These are phyloP conservation scores for Aotearoamyces nothofagi DNA, from an alignment of 2,329 filamentous ascomycete species.

Conservation along the genomic window DNA sequence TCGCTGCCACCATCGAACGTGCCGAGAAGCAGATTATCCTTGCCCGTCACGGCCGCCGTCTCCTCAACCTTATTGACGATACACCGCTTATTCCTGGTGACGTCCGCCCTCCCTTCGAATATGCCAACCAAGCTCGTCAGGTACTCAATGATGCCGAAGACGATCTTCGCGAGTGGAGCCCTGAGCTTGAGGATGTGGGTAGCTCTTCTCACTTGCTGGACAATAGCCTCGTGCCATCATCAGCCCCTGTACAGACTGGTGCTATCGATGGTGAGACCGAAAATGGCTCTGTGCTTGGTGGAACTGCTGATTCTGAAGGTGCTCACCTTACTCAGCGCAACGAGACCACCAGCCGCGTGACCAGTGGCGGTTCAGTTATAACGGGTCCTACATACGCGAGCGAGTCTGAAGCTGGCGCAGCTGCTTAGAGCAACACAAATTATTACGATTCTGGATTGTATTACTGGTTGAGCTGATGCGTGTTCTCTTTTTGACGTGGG, in stretches of 20 bases:
- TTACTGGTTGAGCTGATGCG: too few species aligned
- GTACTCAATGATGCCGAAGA: constrained; percentile 87
- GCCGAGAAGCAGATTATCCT: constrained; percentile 95
- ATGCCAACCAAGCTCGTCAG: constrained; percentile 56
- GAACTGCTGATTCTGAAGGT: neutral
- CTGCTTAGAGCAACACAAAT: too few species aligned
- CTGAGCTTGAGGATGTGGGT: constrained; percentile 16
- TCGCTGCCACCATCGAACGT: constrained; percentile 83
- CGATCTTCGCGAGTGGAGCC: constrained; percentile 62
- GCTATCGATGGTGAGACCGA: neutral
- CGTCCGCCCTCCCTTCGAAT: constrained; percentile 49
- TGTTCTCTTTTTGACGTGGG: too few species aligned
- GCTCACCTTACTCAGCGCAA: neutral
- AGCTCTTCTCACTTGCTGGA: constrained; percentile 1
- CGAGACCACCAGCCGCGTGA: neutral
- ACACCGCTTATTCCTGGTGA: constrained; percentile 82
- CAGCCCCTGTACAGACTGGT: neutral
- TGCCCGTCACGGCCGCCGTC: constrained; percentile 74
- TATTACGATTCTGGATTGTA: too few species aligned
- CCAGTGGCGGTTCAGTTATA: neutral
- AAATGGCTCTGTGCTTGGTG: neutral
- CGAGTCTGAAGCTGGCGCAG: neutral
- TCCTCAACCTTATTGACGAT: constrained; percentile 79
- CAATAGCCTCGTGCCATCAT: constrained; percentile 4
- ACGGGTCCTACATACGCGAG: constrained; percentile 1